Base-by-base conservation (phyloP, 2,329 filamentous ascomycete species). In the Aspergillus latus region DNA sequence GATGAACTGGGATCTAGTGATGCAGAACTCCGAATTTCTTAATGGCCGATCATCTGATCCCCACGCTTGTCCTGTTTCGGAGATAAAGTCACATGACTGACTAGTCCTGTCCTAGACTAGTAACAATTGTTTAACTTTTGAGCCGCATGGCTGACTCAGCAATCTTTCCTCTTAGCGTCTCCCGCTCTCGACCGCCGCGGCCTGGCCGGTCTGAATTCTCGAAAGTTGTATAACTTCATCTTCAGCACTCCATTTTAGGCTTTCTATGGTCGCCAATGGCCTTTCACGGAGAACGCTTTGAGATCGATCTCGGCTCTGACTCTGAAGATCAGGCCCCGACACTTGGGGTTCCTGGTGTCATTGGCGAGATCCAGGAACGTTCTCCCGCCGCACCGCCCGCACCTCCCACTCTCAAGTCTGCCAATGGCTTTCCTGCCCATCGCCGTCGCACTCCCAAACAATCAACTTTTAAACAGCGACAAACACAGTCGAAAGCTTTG, bases 361-460 rank as follows among this genome's bases (percentile, higher is more conserved):
- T 95, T 43, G 83, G 83, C 54, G 92, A 97, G 64, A 85, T 97
- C 60, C 82, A 88, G 66, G 93, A 97, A 76, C 88, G 89, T 60
- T 82, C 85, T 44, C 74, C 83, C 28, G 73, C 78, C 11, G 74
- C 79, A 11, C 65, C 72, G 26, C 62, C 62, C 45, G 26, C 70
- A 10, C 64, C 76, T 32, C 68, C 75, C 4, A 64, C 69, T 6
- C 79, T 84, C 21, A 86, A 84, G 60, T 81, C 88, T 4, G 86
- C 88, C 79, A 86, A 84, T 10, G 94, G 94, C 1, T 97, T 97
- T 64, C 94, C 94, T n/a, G 85, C 87, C 57, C 92, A 92, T 72
- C 94, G 89, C 72, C 91, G 89, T 71, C 86, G 92, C 62, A 81
- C 80, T 54, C 34, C 34, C 11, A 82, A 83, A 56, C 75, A 84